phyloP scores from a whole-genome alignment of 768 basidiomycete species.

The Hypholoma fasciculare region DNA sequence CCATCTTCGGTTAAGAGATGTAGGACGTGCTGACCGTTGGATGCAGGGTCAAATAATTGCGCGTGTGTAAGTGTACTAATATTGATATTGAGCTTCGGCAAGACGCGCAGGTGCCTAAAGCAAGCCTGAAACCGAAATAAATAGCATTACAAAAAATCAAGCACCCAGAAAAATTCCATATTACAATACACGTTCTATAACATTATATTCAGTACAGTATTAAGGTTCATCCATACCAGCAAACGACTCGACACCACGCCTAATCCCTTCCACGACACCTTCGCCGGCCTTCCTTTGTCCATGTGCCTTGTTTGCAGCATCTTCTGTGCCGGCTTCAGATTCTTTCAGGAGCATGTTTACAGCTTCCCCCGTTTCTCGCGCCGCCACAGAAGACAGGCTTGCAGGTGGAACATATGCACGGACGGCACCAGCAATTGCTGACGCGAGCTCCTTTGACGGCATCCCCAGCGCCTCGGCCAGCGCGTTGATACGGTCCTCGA shows the following conservation, averaged over 20 bases:
- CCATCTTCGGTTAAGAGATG: too few species aligned
- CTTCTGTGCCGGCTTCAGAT: slow-evolving; percentile 11
- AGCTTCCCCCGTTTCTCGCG: slow-evolving; percentile 44
- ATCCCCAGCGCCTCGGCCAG: slow-evolving; percentile 66
- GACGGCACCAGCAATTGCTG: slow-evolving; percentile 62
- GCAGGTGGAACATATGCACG: slow-evolving; percentile 60
- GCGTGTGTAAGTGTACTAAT: too few species aligned
- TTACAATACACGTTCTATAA: too few species aligned
- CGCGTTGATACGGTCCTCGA: slow-evolving; percentile 59
- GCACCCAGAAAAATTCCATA: too few species aligned
- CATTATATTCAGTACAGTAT: too few species aligned
- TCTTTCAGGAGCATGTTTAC: slow-evolving; percentile 39
- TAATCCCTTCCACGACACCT: slow-evolving; percentile 18
- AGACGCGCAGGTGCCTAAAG: too few species aligned
- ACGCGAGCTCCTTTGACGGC: slow-evolving; percentile 57
- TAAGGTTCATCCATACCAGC: slow-evolving; percentile 51
- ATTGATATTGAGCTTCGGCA: too few species aligned
- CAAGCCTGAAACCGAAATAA: too few species aligned
- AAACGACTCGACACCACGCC: slow-evolving; percentile 37
- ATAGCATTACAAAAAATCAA: too few species aligned
- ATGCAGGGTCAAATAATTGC: too few species aligned
- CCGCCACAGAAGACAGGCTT: slow-evolving; percentile 55
- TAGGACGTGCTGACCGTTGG: too few species aligned
- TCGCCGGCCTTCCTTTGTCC: neutral
- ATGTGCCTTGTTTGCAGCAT: neutral